Percentiles rank a stretch among this genome's conserved stretches.
Conservation (phyloP, 2,329 filamentous ascomycete species). For the Phialophora chinensis region DNA sequence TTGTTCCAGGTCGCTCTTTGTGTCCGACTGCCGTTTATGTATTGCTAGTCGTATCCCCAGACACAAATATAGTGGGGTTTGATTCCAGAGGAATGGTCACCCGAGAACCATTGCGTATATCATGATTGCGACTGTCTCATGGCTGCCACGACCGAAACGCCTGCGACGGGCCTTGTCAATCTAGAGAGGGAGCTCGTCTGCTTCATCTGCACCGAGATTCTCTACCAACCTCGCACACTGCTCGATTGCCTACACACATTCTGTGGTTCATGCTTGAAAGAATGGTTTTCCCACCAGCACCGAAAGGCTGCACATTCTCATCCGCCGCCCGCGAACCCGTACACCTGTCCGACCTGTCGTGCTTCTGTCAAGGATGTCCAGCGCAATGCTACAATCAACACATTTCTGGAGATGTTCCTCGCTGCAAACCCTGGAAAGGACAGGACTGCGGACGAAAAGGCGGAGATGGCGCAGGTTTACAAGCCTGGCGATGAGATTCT, state of each 20-base stretch:
- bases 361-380: slow-evolving; percentile 83
- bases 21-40: neutral
- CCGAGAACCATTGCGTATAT: neutral
- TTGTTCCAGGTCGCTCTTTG: neutral
- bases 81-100: neutral
- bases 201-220: slow-evolving; percentile 95
- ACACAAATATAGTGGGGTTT: neutral
- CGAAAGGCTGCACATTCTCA: slow-evolving; percentile 56
- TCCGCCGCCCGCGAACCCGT: slow-evolving; percentile 57
- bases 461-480: slow-evolving; percentile 76
- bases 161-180: slow-evolving; percentile 59
- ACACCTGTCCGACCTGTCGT: slow-evolving; percentile 93
- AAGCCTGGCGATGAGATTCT: slow-evolving; percentile 81
- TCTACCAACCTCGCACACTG: slow-evolving; percentile 87
- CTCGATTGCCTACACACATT: slow-evolving; percentile 96
- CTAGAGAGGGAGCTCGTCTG: slow-evolving; percentile 94
- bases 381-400: slow-evolving; percentile 89
- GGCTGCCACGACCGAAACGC: slow-evolving; percentile 29
- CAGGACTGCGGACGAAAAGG: slow-evolving; percentile 73
- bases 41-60: neutral
- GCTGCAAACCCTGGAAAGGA: slow-evolving; percentile 77
- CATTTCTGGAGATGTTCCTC: slow-evolving; percentile 86
- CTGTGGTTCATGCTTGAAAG: slow-evolving; percentile 91
- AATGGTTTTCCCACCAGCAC: slow-evolving; percentile 90
- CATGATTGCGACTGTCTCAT: slow-evolving; percentile 16